Base-by-base conservation (phyloP, 208 protist species). In the Acanthamoeba culbertsoni region DNA sequence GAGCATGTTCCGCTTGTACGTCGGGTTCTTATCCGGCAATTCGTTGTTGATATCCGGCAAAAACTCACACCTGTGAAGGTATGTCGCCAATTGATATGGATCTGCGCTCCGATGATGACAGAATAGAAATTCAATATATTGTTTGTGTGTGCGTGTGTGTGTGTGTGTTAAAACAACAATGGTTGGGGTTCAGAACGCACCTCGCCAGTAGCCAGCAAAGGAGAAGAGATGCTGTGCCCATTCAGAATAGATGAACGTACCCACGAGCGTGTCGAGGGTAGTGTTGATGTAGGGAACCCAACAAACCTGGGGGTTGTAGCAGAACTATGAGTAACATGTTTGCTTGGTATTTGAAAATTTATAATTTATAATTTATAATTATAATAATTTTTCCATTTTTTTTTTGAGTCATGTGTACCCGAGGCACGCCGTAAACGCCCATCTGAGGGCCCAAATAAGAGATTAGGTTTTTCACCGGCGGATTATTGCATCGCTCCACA, bases 1-100 rank as follows among this genome's bases (percentile, higher is more conserved):
- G 37, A 88, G 68, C 28, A 93, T 88, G 73, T 71, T 86, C 23
- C 16, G 12, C 48, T 88, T 84, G 91, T 88, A 88, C 18, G 43
- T n/a, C 10, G 71, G 71, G 31, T 93, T 88, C 91, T 86, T 86
- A 5, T 42, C n/a, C 23, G 63, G 35, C 4, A 42, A 20, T 33
- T 68, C 71, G 75, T 93, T 93, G 73, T 93, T 88, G 71, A 93
- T 51, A 33, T 88, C 71, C 16, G 91, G 71, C 43, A 93, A 35
- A 33, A 51, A 88, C n/a, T 48, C 42, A 53, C 91, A 55, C 28
- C n/a, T 33, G 53, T 86, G 86, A 31, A 16, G 12, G 91, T 93
- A 93, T 35, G 43, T 65, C 37, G n/a, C 42, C 63, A 93, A 26
- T 42, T 88, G 33, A 42, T 88, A 88, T 18, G 91, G 91, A 59